Evolutionary conservation across 108 stramenopile genomes (phyloP).

Genomic region (Fragilaria crotonensis): DNA sequence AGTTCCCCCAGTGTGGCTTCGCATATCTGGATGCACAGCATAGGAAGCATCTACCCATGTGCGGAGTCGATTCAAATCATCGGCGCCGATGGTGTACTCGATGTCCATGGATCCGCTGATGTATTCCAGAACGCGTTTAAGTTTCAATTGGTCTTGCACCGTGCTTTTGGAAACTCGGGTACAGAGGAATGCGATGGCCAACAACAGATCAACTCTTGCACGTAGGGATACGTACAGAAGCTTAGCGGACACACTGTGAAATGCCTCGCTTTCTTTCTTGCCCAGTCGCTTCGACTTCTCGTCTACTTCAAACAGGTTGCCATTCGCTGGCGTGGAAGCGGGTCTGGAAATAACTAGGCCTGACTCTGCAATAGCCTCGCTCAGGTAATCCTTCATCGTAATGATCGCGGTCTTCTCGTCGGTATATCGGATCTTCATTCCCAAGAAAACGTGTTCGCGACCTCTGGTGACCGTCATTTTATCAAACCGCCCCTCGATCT

Average conservation of each 20-base stretch:
- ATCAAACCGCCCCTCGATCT: conserved; percentile 13
- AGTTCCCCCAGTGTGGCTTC: too few species aligned
- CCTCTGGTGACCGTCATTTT: conserved; percentile 15
- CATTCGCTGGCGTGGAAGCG: conserved; percentile 13
- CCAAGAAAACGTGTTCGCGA: conserved; percentile 32
- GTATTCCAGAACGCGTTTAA: conserved; percentile 27
- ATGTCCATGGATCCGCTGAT: conserved; percentile 18
- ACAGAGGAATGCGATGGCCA: conserved; percentile 25
- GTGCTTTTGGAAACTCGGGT: conserved; percentile 23
- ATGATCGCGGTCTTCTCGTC: conserved; percentile 17
- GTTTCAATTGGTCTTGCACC: conserved; percentile 30
- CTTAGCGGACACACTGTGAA: too few species aligned
- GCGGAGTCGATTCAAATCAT: not conserved
- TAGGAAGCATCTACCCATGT: conserved; percentile 41
- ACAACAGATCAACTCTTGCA: conserved; percentile 23
- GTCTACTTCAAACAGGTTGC: conserved; percentile 17
- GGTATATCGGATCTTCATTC: conserved; percentile 31
- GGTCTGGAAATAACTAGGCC: not conserved
- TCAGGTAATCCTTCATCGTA: conserved; percentile 20
- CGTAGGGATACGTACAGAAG: too few species aligned
- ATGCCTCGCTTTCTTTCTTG: conserved; percentile 4
- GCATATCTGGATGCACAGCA: conserved; percentile 32
- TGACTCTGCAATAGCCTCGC: conserved; percentile 15
- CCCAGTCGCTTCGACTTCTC: not conserved
- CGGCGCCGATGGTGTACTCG: conserved; percentile 4